Evolutionary conservation across 2,329 filamentous ascomycete species (phyloP).

Genomic region (Juglanconis oblonga): DNA sequence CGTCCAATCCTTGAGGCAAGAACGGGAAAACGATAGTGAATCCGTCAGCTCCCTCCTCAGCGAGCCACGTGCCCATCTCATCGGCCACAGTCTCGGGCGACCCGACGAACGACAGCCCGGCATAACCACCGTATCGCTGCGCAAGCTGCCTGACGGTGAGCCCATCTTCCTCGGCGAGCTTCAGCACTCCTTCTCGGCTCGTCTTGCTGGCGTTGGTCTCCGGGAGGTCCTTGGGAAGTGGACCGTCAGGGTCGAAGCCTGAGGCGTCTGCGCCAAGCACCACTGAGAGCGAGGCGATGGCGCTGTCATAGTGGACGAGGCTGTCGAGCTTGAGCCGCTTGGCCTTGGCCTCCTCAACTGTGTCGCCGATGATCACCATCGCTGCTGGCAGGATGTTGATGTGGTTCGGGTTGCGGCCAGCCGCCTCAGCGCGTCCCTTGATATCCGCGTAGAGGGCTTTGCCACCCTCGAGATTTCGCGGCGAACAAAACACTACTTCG

Average conservation of each 20-base stretch:
- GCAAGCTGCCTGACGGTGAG: slow-evolving; percentile 51
- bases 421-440: slow-evolving; percentile 43
- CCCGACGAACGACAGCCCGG: slow-evolving; percentile 49
- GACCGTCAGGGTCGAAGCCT: slow-evolving; percentile 45
- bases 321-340: slow-evolving; percentile 49
- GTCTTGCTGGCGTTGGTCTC: slow-evolving; percentile 55
- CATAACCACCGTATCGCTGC: slow-evolving; percentile 46
- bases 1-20: slow-evolving; percentile 48
- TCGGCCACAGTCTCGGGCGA: slow-evolving; percentile 47
- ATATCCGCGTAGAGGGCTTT: slow-evolving; percentile 50
- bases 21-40: slow-evolving; percentile 51
- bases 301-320: slow-evolving; percentile 52
- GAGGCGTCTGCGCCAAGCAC: slow-evolving; percentile 45
- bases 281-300: slow-evolving; percentile 50
- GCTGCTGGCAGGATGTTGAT: slow-evolving; percentile 52
- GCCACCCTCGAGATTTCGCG: slow-evolving; percentile 40
- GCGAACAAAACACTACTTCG: slow-evolving; percentile 51
- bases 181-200: slow-evolving; percentile 39
- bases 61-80: slow-evolving; percentile 46
- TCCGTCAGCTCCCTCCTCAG: slow-evolving; percentile 45
- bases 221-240: slow-evolving; percentile 45
- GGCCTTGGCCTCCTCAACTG: slow-evolving; percentile 43
- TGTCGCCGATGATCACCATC: slow-evolving; percentile 47
- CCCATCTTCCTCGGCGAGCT: slow-evolving; percentile 46
- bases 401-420: slow-evolving; percentile 42